Evolutionary conservation across 768 basidiomycete species (phyloP).

Genomic region (Leucosporidium scottii): DNA sequence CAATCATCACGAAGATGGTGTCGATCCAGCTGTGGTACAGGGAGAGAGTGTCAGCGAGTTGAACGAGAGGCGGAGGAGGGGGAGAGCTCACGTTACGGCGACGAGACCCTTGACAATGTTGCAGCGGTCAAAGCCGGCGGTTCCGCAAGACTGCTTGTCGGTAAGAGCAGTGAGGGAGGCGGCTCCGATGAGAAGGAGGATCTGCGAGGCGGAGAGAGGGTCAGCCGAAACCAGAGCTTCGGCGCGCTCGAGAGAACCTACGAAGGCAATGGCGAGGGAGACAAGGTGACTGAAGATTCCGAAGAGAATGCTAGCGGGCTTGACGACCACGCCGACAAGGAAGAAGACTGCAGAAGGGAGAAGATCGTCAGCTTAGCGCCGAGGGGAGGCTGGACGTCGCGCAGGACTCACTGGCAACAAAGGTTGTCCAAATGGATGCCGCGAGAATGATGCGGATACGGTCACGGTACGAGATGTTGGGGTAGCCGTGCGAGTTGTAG

Average conservation of each 20-base stretch:
- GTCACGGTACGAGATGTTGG: conserved; percentile 39
- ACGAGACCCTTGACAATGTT: conserved; percentile 42
- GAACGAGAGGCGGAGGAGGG: neutral
- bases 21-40: conserved; percentile 21
- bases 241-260: conserved; percentile 6
- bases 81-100: conserved; percentile 39
- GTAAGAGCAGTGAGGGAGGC: conserved; percentile 41
- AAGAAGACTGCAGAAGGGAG: conserved; percentile 30
- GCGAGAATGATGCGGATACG: conserved; percentile 40
- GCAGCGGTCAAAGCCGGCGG: conserved; percentile 38
- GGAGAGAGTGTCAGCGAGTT: neutral
- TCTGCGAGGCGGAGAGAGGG: conserved; percentile 6
- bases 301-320: conserved; percentile 37
- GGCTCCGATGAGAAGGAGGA: conserved; percentile 42
- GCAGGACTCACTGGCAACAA: no score
- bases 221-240: neutral
- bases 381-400: no score
- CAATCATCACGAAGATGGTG: conserved; percentile 41
- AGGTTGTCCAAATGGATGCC: conserved; percentile 4
- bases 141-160: conserved; percentile 39
- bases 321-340: conserved; percentile 38
- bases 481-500: conserved; percentile 34
- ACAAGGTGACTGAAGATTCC: conserved; percentile 41
- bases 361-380: no score
- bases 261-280: conserved; percentile 41